Conservation (phyloP, 768 basidiomycete species). For the Suillus decipiens region DNA sequence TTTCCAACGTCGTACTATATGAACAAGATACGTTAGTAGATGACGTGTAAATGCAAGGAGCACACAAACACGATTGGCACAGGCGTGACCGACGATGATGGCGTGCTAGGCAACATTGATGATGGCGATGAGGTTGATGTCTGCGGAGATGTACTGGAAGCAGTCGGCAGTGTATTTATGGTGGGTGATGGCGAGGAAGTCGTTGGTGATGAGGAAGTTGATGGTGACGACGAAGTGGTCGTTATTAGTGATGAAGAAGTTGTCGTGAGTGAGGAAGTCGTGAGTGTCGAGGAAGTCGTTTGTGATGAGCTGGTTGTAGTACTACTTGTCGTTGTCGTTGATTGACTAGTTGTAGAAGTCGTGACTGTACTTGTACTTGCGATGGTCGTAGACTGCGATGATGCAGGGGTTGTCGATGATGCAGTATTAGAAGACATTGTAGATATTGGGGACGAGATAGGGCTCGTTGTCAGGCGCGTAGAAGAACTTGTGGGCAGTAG, state of each 20-base stretch:
- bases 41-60: constrained; percentile 16
- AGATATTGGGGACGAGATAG: constrained; percentile 16
- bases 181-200: constrained; percentile 18
- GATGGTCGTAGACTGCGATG: constrained; percentile 23
- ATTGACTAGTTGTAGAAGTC: constrained; percentile 22
- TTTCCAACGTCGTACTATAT: constrained; percentile 52
- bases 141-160: constrained; percentile 2
- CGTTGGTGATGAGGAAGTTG: constrained; percentile 19
- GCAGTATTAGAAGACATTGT: constrained; percentile 6
- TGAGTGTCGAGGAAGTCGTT: neutral
- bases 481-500: constrained; percentile 12
- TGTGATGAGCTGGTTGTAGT: constrained; percentile 9
- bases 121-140: constrained; percentile 12
- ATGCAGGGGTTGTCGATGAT: constrained; percentile 19
- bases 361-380: constrained; percentile 17
- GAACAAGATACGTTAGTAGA: constrained; percentile 13
- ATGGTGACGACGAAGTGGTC: constrained; percentile 14
- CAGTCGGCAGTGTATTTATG: constrained; percentile 13
- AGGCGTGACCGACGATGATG: constrained; percentile 13
- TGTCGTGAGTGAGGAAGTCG: constrained; percentile 1
- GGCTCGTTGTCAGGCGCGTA: constrained; percentile 17
- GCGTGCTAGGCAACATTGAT: constrained; percentile 18
- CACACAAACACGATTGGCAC: constrained; percentile 21
- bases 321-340: constrained; percentile 18
- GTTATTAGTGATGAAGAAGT: constrained; percentile 16